Conservation (phyloP, 2,329 filamentous ascomycete species). For the Colletotrichum gloeosporioides region DNA sequence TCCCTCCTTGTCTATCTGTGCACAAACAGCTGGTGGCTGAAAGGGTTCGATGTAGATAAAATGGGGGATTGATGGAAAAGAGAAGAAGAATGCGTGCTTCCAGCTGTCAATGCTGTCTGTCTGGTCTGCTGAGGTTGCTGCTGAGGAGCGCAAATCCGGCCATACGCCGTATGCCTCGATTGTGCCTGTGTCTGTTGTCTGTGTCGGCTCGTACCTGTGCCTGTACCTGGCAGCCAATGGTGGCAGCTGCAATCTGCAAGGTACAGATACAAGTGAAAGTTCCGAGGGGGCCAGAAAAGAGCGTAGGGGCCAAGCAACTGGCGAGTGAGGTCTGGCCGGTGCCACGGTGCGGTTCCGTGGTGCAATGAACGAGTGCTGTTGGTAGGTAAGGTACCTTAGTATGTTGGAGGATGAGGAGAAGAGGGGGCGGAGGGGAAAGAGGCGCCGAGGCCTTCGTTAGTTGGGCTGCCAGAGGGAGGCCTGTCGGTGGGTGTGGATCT, state of each 20-base stretch:
- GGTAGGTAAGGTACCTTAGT: neutral
- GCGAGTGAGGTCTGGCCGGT: neutral
- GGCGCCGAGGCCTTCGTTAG: neutral
- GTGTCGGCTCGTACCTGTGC: neutral
- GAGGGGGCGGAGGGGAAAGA: neutral
- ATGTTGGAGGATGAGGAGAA: neutral
- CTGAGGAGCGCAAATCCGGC: neutral
- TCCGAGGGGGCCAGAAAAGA: neutral
- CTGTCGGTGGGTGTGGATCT: neutral
- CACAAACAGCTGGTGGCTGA: neutral
- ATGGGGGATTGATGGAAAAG: neutral
- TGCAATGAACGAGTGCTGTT: neutral
- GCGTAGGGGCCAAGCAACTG: neutral
- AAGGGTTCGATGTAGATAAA: neutral
- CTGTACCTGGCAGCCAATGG: neutral
- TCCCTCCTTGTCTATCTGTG: neutral
- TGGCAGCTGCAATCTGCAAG: neutral
- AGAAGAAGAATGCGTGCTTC: neutral
- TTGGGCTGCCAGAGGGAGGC: neutral
- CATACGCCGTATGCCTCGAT: neutral
- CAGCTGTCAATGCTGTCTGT: neutral
- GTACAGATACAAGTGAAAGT: conserved; percentile 6
- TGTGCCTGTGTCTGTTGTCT: neutral
- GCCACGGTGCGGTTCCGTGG: neutral
- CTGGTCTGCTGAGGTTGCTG: neutral